phyloP scores from a whole-genome alignment of 2,329 filamentous ascomycete species.

The Ophiostoma tasmaniense region DNA sequence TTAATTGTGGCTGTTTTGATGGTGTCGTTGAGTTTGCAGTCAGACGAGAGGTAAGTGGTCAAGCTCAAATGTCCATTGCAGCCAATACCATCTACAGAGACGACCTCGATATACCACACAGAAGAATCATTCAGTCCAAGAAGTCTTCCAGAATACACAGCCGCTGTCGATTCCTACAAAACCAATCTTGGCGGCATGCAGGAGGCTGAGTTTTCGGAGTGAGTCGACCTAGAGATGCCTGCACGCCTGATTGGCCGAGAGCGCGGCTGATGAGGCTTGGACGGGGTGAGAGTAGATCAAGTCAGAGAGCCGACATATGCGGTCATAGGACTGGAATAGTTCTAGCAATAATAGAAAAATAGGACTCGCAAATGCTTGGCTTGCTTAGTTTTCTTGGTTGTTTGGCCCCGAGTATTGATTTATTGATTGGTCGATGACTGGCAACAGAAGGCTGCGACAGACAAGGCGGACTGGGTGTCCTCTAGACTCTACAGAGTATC shows the following conservation, averaged over 20 bases:
- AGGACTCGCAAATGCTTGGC: neutral
- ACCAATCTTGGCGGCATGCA: neutral
- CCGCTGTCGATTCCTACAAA: neutral
- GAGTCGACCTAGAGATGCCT: neutral
- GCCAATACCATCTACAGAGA: too few species aligned
- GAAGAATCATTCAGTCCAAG: neutral
- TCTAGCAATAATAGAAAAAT: neutral
- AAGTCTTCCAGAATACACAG: neutral
- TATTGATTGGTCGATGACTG: neutral
- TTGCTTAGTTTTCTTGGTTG: neutral
- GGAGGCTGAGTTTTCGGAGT: neutral
- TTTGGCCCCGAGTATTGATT: neutral
- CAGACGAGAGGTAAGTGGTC: too few species aligned
- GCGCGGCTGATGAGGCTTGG: neutral
- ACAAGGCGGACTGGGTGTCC: neutral
- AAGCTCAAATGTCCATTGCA: too few species aligned
- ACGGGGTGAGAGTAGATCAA: neutral
- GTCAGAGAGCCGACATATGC: neutral
- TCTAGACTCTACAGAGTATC: too few species aligned
- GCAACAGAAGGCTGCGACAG: neutral
- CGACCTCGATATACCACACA: too few species aligned
- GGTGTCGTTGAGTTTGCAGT: neutral
- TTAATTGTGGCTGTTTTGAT: neutral
- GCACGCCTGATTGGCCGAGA: neutral
- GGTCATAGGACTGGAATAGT: neutral